These are phyloP conservation scores for Candida hungchunana DNA, from an alignment of 805 yeast species.

Conservation along the genomic window DNA sequence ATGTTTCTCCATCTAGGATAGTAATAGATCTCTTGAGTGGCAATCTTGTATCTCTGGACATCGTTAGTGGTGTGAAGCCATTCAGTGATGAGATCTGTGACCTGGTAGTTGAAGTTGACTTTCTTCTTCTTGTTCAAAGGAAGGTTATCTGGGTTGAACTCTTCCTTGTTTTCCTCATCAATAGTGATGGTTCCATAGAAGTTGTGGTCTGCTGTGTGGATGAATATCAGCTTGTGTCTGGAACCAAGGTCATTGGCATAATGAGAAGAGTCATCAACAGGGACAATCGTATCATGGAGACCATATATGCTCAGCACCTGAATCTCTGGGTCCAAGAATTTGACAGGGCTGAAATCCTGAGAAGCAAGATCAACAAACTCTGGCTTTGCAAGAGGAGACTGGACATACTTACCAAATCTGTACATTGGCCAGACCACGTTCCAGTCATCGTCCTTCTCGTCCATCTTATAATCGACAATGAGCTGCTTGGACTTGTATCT, in stretches of 20 bases:
- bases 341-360: conserved; percentile 43
- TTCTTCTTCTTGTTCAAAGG: conserved; percentile 42
- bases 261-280: conserved; percentile 53
- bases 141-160: conserved; percentile 33
- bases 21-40: conserved; percentile 33
- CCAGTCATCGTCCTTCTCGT: conserved; percentile 27
- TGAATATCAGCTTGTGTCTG: conserved; percentile 53
- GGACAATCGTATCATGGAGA: conserved; percentile 58
- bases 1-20: conserved; percentile 55
- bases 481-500: conserved; percentile 42
- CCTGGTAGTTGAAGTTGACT: conserved; percentile 57
- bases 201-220: conserved; percentile 78
- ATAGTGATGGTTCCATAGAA: conserved; percentile 52
- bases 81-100: conserved; percentile 43
- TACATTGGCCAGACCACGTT: conserved; percentile 29
- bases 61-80: conserved; percentile 50
- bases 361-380: conserved; percentile 50
- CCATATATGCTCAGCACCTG: conserved; percentile 74
- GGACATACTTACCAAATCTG: conserved; percentile 46
- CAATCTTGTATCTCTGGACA: conserved; percentile 44
- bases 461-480: conserved; percentile 17
- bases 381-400: conserved; percentile 38
- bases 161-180: conserved; percentile 29
- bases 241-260: conserved; percentile 53
- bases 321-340: conserved; percentile 39